phyloP scores from a whole-genome alignment of 306 rosid species.

The Cajanus cajan region DNA sequence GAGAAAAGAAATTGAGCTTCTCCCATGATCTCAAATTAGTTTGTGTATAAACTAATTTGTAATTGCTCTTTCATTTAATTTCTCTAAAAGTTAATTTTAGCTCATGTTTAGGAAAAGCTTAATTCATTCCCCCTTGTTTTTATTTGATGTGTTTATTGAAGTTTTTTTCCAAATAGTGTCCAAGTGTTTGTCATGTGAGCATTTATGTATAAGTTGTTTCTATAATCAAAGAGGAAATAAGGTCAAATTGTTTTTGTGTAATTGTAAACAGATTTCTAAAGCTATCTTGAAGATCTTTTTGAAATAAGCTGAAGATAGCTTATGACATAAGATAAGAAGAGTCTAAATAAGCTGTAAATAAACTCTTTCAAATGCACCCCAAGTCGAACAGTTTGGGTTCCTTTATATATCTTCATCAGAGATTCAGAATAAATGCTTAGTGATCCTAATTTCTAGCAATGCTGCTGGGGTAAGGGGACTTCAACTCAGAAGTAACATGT shows the following conservation, averaged over 20 bases:
- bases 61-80: no score
- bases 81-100: no score
- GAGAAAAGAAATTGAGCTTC: no score
- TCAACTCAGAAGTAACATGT: background rate
- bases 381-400: background rate
- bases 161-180: no score
- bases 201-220: background rate
- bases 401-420: background rate
- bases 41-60: no score
- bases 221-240: background rate
- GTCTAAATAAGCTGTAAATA: background rate
- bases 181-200: background rate
- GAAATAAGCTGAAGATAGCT: background rate
- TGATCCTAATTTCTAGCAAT: background rate
- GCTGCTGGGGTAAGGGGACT: conserved; percentile 26
- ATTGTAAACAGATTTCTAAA: background rate
- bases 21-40: no score
- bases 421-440: background rate
- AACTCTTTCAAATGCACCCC: background rate
- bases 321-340: background rate
- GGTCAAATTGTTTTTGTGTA: background rate
- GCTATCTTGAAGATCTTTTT: background rate
- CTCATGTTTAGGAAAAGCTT: no score
- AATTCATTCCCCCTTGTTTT: no score
- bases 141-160: no score